Evolutionary conservation across 148 eudicot species (phyloP).

Genomic region (Rheum nobile): DNA sequence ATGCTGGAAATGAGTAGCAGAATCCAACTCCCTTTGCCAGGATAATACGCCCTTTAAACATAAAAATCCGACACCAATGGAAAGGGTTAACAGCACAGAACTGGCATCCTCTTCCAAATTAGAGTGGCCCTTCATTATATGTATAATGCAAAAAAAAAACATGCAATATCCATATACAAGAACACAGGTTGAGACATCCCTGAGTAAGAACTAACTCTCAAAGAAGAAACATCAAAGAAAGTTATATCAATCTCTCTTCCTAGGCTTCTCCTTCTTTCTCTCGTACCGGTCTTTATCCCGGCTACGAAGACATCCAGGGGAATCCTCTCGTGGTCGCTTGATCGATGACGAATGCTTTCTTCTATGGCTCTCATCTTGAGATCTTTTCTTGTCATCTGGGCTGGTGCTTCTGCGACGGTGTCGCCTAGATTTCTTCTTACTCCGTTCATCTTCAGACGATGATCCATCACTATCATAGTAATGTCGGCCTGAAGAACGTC

Average conservation of each 20-base stretch:
- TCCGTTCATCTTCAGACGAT: conserved; percentile 48
- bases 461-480: conserved; percentile 18
- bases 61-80: no score
- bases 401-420: conserved; percentile 28
- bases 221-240: background rate
- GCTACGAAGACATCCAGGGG: conserved; percentile 22
- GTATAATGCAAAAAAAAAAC: background rate
- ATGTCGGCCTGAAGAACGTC: conserved; percentile 6
- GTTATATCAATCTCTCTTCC: conserved; percentile 7
- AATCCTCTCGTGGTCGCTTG: conserved; percentile 28
- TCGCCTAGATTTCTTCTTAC: conserved; percentile 39
- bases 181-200: background rate
- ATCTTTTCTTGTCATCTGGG: conserved; percentile 37
- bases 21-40: no score
- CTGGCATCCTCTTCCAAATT: no score
- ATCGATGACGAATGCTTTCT: conserved; percentile 56
- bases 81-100: no score
- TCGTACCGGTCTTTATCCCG: conserved; percentile 22
- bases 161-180: background rate
- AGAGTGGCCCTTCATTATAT: no score
- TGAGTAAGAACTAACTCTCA: background rate
- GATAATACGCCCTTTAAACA: no score
- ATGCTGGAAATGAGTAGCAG: no score
- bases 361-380: conserved; percentile 48
- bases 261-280: conserved; percentile 29